phyloP scores from a whole-genome alignment of 1,139 yeast genomes.

The Williopsis jadinii region DNA sequence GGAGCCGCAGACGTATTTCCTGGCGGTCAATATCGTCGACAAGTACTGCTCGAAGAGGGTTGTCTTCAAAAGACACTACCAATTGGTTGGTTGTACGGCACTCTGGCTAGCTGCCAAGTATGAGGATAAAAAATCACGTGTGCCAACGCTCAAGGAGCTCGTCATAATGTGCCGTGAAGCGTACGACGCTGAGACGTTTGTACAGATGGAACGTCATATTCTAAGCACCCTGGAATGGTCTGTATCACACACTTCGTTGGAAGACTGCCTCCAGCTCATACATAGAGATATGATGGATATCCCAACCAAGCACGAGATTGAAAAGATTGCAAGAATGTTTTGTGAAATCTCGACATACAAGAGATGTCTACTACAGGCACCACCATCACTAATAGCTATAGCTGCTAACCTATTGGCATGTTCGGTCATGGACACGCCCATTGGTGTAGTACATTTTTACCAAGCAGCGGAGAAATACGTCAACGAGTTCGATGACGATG shows the following conservation, averaged over 20 bases:
- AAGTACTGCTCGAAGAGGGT: conserved; percentile 87
- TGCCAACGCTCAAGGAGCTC: conserved; percentile 76
- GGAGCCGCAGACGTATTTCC: conserved; percentile 70
- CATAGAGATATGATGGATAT: conserved; percentile 28
- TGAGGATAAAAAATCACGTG: conserved; percentile 78
- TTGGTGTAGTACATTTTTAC: conserved; percentile 26
- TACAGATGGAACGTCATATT: conserved; percentile 93
- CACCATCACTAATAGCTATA: conserved; percentile 58
- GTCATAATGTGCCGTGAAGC: conserved; percentile 76
- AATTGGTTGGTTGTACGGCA: conserved; percentile 87
- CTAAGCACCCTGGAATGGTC: conserved; percentile 81
- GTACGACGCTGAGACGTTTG: conserved; percentile 83
- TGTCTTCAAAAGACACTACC: conserved; percentile 89
- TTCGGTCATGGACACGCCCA: conserved; percentile 43
- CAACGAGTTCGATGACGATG: conserved; percentile 14
- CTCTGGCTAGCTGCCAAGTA: conserved; percentile 94
- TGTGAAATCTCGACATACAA: conserved; percentile 76
- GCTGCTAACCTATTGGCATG: conserved; percentile 71
- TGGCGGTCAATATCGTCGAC: conserved; percentile 78
- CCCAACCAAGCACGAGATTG: conserved; percentile 17
- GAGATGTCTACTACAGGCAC: conserved; percentile 53
- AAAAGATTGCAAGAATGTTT: conserved; percentile 46
- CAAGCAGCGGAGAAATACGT: conserved; percentile 8
- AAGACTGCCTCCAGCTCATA: conserved; percentile 54
- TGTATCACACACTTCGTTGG: conserved; percentile 37